Percentiles rank a stretch among this genome's conserved stretches.
These are phyloP conservation scores for Cantharellus anzutake DNA, from an alignment of 768 basidiomycete species.

Conservation along the genomic window DNA sequence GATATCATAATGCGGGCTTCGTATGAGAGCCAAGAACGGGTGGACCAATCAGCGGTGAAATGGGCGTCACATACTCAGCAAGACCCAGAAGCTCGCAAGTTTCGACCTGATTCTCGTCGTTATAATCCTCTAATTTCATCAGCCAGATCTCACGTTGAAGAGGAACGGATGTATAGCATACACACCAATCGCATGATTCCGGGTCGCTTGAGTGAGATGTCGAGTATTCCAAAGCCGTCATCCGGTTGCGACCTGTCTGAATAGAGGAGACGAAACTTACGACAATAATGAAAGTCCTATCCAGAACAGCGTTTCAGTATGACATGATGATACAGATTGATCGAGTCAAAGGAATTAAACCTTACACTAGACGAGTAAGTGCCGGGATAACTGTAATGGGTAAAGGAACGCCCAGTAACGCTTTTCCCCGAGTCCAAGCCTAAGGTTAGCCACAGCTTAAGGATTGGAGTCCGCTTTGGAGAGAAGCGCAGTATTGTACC, in stretches of 20 bases:
- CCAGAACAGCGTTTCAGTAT: no score
- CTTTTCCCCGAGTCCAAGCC: slow-evolving; percentile 6
- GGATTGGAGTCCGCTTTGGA: no score
- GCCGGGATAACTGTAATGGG: slow-evolving; percentile 14
- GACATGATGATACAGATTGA: no score
- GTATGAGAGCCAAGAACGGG: no score
- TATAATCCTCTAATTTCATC: slow-evolving; percentile 37
- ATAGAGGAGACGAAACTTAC: slow-evolving; percentile 10
- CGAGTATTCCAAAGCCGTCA: no score
- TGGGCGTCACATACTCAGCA: slow-evolving; percentile 26
- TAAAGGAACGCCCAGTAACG: slow-evolving; percentile 6
- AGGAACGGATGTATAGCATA: not conserved
- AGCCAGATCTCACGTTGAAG: not conserved
- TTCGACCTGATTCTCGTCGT: slow-evolving; percentile 31
- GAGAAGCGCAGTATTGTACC: not conserved
- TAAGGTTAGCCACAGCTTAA: no score
- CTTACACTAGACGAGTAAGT: slow-evolving; percentile 3
- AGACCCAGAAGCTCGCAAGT: slow-evolving; percentile 33
- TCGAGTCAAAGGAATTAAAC: no score
- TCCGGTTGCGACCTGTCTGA: no score
- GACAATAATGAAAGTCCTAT: slow-evolving; percentile 46
- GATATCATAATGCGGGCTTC: no score
- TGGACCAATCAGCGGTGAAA: no score
- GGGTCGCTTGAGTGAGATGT: not conserved
- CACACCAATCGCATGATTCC: slow-evolving; percentile 2